Evolutionary conservation across 306 rosid genomes (phyloP), one percentile per base, ranked within the genome.

Genomic region (Lupinus albus): DNA sequence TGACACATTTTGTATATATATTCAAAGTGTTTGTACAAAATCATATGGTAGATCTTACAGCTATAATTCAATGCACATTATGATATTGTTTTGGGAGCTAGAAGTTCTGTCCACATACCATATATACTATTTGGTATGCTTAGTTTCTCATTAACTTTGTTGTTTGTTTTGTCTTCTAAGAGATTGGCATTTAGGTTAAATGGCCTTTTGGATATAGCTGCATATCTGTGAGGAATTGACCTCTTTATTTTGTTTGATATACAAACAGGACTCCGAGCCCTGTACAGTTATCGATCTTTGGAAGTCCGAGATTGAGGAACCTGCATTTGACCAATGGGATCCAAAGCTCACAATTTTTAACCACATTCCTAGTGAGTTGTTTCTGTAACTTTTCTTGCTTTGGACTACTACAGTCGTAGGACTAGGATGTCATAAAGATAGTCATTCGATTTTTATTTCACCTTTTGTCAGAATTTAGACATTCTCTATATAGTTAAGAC

Each of bases 261-360:
- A 56, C 42, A 56, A 56, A 56, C 62, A 56, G 42, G 18, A n/a
- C 17, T n/a, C 42, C 42, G 11, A 30, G 42, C 42, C 42, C 8
- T 42, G 10, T 11, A 28, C 62, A 12, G 42, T 56, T 8, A 56
- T 56, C 28, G 20, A 9, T 30, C 62, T 56, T 56, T 56, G 62
- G 42, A 56, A 56, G 42, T 56, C 42, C 42, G 13, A 56, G 42
- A 30, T 56, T 30, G 42, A n/a, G 62, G 62, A 56, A 56, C 42
- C 62, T 1, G 7, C 17, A n/a, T 56, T 56, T 56, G 42, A 30
- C 39, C 62, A 56, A 13, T 2, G 11, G 1, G 20, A 56, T 30
- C 42, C 42, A 30, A 56, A 56, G 6, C 62, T 56, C 42, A n/a
- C 16, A 5, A 53, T 53, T 52, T 18, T 52, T 4, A 11, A 4